Base-by-base conservation (phyloP, 2,329 filamentous ascomycete species). In the Arthrobotrys iridis region DNA sequence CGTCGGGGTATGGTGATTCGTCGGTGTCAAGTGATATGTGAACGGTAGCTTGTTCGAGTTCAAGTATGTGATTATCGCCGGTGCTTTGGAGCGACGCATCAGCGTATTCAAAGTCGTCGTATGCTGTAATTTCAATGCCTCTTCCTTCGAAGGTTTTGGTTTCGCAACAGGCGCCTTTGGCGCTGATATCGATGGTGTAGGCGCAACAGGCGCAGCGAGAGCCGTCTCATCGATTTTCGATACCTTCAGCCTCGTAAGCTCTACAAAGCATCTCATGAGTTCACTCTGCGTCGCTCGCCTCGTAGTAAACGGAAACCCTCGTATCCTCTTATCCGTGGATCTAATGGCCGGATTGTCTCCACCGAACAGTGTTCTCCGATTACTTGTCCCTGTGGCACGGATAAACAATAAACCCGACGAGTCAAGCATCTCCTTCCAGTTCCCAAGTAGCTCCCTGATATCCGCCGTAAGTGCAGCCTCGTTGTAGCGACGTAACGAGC, bases 301-400 rank as follows among this genome's bases (percentile, higher is more conserved):
- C 6, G 95, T 99, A 81, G 87, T 97, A 82, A 99, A 99, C 0
- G 95, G 95, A 77, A 99, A 97, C 0, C 92, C 90, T 66, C 95
- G 87, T 79, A 97, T 86, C 35, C 95, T 86, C 0, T 89, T 85
- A 80, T 99, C 95, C 75, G 93, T 92, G 8, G 89, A 87, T 70
- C 86, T 88, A 63, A 99, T 83, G 0, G 97, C 89, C 80, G 97
- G 93, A 0, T 88, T 92, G 1, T 98, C 93, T 79, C 98, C 96
- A 0, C 93, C 93, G 79, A 96, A 98, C 0, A 99, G 83, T 0
- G 93, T 97, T 78, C 91, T 87, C 50, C 93, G 86, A 79, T 97
- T 99, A 1, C 91, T 93, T 35, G 86, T 89, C 26, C 95, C 95
- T 0, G 93, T 95, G 0, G 95, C 95, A 13, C 95, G 88, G 57